Base-by-base conservation (phyloP, 768 basidiomycete genomes). In the Russula virescens region DNA sequence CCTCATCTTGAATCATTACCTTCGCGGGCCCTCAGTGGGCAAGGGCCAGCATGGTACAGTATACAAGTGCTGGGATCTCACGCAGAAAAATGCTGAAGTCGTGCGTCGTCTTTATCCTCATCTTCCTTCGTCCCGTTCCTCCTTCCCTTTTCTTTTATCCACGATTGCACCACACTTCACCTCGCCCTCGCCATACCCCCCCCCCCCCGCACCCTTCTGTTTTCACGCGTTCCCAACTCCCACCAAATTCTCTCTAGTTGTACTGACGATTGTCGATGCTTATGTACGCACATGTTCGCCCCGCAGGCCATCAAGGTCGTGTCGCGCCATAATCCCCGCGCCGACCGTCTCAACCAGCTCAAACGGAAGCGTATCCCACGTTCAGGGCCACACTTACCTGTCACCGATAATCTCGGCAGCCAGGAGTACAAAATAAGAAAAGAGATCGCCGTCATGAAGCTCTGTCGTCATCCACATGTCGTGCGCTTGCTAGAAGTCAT, bases 391-490 rank as follows among this genome's bases (percentile, higher is more conserved):
- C 82, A 84, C 63, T 75, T 80, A 0, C 80, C 83, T 26, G 75
- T 91, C n/a, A 81, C 81, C 5, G 87, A 89, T 73, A 81, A 81
- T 63, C 80, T 89, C 46, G 80, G 82, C 61, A 87, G 83, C 25
- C 84, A 85, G 34, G 92, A 93, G 71, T 80, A 84, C 66, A 92
- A 93, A 76, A 93, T 97, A 65, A 81, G 85, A 68, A 88, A 87
- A 73, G 96, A 98, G 76, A 94, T 98, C 62, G 97, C 97, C 2
- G 95, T 98, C 73, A 97, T 99, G 92, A 98, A 98, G 79, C 95
- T 97, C 72, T 88, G 91, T 69, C 78, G 86, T 51, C 94, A 97
- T 71, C 87, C 89, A 0, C 87, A 97, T 72, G 86, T 97, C 62
- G 94, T 98, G 13, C 80, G 88, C 65, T 81, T 99, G 60, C 85